Conservation (phyloP, 352 stramenopile species). For the Phytophthora sp. region DNA sequence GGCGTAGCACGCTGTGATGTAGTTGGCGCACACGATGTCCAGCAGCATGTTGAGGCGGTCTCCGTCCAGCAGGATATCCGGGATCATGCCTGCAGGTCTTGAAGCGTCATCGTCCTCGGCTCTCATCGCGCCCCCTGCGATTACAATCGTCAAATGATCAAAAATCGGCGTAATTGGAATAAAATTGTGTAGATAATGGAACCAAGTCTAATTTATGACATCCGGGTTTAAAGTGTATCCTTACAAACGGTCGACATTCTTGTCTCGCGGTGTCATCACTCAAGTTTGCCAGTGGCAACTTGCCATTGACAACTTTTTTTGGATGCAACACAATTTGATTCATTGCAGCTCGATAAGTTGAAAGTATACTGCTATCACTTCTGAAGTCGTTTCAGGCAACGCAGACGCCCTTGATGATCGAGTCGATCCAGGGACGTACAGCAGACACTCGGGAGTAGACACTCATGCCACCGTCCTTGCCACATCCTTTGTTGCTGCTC, state of each 20-base stretch:
- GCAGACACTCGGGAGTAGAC: conserved; percentile 63
- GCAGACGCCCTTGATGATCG: conserved; percentile 34
- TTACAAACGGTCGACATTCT: conserved; percentile 23
- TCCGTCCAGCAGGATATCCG: conserved; percentile 71
- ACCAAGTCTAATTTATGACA: conserved; percentile 5
- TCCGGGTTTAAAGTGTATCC: conserved; percentile 12
- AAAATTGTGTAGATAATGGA: conserved; percentile 9
- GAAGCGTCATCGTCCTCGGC: conserved; percentile 25
- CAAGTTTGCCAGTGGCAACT: neutral
- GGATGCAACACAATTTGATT: conserved; percentile 21
- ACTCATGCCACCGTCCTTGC: conserved; percentile 45
- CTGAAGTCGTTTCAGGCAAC: conserved; percentile 23
- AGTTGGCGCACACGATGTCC: conserved; percentile 86
- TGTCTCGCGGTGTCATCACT: conserved; percentile 5
- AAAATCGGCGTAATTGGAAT: conserved; percentile 1
- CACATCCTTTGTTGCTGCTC: conserved; percentile 59
- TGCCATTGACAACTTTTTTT: conserved; percentile 1
- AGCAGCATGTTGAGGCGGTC: conserved; percentile 87
- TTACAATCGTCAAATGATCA: conserved; percentile 19
- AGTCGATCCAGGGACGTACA: conserved; percentile 56
- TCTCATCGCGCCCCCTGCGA: conserved; percentile 17
- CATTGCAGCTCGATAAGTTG: conserved; percentile 12
- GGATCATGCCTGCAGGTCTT: conserved; percentile 41
- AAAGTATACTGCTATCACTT: conserved; percentile 17
- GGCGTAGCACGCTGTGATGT: conserved; percentile 86